Conservation (phyloP, 257 asterid genomes). For the Capsicum rhomboideum region DNA sequence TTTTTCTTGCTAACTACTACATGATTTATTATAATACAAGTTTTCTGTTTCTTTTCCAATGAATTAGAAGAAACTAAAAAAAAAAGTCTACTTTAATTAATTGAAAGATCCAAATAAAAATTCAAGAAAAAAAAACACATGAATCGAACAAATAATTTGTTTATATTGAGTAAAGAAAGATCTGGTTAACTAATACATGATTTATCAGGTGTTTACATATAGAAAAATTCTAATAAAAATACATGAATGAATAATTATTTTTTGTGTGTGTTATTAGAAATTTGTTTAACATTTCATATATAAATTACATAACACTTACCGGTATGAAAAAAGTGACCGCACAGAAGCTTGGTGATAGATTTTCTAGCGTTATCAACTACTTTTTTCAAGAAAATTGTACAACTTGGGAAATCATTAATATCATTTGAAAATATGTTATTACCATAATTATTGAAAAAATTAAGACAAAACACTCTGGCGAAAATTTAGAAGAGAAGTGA, state of each 20-base stretch:
- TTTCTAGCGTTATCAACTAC: not conserved
- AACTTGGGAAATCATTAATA: not conserved
- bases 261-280: too few relatives aligned
- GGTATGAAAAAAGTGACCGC: not conserved
- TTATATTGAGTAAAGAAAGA: not conserved
- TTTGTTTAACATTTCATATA: too few relatives aligned
- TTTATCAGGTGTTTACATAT: not conserved
- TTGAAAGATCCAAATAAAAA: not conserved
- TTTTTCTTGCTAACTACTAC: not conserved
- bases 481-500: not conserved
- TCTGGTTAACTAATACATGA: not conserved
- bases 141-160: too few relatives aligned
- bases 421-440: not conserved
- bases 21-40: not conserved
- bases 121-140: not conserved
- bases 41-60: not conserved
- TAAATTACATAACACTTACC: not conserved
- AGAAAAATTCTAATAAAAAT: not conserved
- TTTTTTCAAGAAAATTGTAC: not conserved
- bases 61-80: not conserved
- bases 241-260: not conserved
- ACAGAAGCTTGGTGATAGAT: not conserved
- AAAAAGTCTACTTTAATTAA: not conserved
- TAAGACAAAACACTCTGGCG: not conserved
- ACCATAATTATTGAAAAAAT: not conserved